phyloP scores from a whole-genome alignment of 108 stramenopile genomes.

The Licmophora abbreviata region DNA sequence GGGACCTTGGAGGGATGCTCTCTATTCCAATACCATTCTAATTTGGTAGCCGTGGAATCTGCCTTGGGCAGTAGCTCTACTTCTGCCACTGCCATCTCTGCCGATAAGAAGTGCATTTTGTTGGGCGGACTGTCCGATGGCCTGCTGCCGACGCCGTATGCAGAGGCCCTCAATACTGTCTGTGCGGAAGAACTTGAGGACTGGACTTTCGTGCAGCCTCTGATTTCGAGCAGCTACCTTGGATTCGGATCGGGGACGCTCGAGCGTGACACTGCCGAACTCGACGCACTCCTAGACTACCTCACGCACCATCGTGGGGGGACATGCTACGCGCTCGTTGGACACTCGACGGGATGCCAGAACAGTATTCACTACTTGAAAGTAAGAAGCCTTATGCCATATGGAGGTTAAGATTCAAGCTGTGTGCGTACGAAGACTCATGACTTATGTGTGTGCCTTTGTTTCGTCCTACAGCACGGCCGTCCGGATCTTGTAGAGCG shows the following conservation, averaged over 20 bases:
- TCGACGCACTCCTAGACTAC: constrained; percentile 44
- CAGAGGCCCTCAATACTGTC: constrained; percentile 34
- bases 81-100: background rate
- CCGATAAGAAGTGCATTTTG: constrained; percentile 66
- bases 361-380: constrained; percentile 80
- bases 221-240: constrained; percentile 54
- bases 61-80: constrained; percentile 16
- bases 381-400: no score
- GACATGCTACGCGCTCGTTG: constrained; percentile 65
- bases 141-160: constrained; percentile 71
- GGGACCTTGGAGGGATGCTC: constrained; percentile 55
- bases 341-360: constrained; percentile 94
- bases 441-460: no score
- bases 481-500: constrained; percentile 32
- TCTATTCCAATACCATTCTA: constrained; percentile 61
- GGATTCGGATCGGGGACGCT: constrained; percentile 80
- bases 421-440: no score
- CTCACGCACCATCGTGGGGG: constrained; percentile 43
- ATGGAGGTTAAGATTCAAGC: no score
- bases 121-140: constrained; percentile 77
- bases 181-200: constrained; percentile 21
- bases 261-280: constrained; percentile 51
- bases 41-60: constrained; percentile 77
- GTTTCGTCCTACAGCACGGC: no score
- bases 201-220: constrained; percentile 78